Evolutionary conservation across 2,329 filamentous ascomycete species (phyloP).

Genomic region (Clonostachys solani): DNA sequence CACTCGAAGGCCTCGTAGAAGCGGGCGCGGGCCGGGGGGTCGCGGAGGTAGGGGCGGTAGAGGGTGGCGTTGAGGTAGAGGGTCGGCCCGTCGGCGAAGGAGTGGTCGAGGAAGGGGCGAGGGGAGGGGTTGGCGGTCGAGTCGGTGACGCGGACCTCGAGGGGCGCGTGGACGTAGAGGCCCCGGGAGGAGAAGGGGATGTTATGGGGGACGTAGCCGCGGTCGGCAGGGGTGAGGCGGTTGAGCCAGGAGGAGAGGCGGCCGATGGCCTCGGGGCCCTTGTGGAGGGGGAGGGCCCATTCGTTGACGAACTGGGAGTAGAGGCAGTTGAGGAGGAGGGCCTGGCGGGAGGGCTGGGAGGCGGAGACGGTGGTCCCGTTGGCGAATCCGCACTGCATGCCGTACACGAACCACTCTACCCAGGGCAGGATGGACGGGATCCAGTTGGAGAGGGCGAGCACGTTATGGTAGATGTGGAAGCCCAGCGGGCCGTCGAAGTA

Average conservation of each 20-base stretch:
- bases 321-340: slow-evolving; percentile 92
- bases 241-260: slow-evolving; percentile 85
- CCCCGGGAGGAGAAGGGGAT: slow-evolving; percentile 76
- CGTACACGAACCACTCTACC: slow-evolving; percentile 95
- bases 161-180: slow-evolving; percentile 81
- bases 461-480: slow-evolving; percentile 87
- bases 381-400: slow-evolving; percentile 92
- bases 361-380: slow-evolving; percentile 64
- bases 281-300: slow-evolving; percentile 85
- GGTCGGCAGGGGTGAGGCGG: slow-evolving; percentile 55
- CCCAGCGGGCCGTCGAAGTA: slow-evolving; percentile 83
- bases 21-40: slow-evolving; percentile 69
- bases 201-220: slow-evolving; percentile 56
- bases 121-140: slow-evolving; percentile 37
- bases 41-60: slow-evolving; percentile 74
- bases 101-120: slow-evolving; percentile 63
- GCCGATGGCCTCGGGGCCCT: slow-evolving; percentile 81
- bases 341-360: slow-evolving; percentile 74
- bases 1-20: slow-evolving; percentile 92
- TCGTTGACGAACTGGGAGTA: slow-evolving; percentile 99
- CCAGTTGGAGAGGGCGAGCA: slow-evolving; percentile 76
- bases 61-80: slow-evolving; percentile 88
- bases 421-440: slow-evolving; percentile 76
- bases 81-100: slow-evolving; percentile 62
- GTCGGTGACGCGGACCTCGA: slow-evolving; percentile 85